Conservation (phyloP, 805 yeast species). For the Candida incommunis region DNA sequence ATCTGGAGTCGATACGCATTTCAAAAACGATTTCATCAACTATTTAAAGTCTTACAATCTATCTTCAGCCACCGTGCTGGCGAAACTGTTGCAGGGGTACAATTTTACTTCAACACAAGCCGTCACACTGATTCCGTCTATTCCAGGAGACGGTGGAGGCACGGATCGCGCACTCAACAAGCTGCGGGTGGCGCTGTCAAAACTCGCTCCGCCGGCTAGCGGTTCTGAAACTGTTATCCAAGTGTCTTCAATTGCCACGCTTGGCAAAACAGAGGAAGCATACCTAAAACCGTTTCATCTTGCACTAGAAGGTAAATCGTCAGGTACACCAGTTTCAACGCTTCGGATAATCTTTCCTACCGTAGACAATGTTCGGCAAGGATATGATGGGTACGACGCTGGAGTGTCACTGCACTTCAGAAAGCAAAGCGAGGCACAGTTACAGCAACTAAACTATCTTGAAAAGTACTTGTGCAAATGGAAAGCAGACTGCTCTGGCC, state of each 20-base stretch:
- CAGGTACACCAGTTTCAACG: conserved; percentile 14
- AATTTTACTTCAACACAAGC: conserved; percentile 14
- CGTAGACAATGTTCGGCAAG: conserved; percentile 24
- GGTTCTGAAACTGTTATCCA: conserved; percentile 11
- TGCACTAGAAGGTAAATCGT: conserved; percentile 15
- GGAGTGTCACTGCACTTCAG: conserved; percentile 40
- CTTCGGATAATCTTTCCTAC: conserved; percentile 34
- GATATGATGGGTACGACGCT: conserved; percentile 31
- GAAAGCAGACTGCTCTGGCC: conserved; percentile 20
- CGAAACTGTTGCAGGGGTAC: conserved; percentile 8
- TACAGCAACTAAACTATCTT: conserved; percentile 29
- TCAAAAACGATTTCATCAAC: conserved; percentile 14
- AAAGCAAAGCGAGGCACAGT: conserved; percentile 13
- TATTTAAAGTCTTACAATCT: conserved; percentile 15
- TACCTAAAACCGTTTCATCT: conserved; percentile 10
- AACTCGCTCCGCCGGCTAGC: conserved; percentile 4
- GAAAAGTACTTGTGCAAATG: conserved; percentile 32
- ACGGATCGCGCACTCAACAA: conserved; percentile 1
- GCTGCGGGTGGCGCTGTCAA: conserved; percentile 5
- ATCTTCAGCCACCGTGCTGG: conserved; percentile 6
- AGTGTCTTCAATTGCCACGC: conserved; percentile 17
- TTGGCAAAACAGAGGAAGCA: conserved; percentile 10
- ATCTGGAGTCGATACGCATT: conserved; percentile 3
- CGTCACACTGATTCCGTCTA: conserved; percentile 17
- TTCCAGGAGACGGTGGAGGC: conserved; percentile 16